Percentiles rank a stretch among this genome's conserved stretches.
phyloP scores from a whole-genome alignment of 129 eudicot species.

The Chrysanthemum makinoi region DNA sequence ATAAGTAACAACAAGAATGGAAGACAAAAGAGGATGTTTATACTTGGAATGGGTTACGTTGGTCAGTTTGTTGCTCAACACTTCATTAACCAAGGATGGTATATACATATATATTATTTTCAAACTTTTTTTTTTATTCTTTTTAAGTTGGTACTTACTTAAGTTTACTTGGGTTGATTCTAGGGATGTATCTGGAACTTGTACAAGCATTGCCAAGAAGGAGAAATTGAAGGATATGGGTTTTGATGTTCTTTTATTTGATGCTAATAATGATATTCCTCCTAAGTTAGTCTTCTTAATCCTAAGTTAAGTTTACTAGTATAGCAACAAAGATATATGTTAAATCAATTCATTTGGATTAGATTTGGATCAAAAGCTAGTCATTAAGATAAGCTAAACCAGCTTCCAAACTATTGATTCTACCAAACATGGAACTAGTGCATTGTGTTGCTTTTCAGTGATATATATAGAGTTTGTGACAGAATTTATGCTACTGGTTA shows the following conservation, averaged over 20 bases:
- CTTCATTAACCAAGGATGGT: constrained; percentile 74
- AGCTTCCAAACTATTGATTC: constrained; percentile 5
- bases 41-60: constrained; percentile 88
- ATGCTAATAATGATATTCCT: constrained; percentile 42
- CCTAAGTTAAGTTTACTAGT: no score
- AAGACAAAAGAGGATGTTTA: constrained; percentile 52
- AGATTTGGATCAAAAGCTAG: neutral
- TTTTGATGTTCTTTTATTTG: constrained; percentile 47
- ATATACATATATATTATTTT: neutral
- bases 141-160: neutral
- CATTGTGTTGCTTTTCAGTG: neutral
- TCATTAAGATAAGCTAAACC: neutral
- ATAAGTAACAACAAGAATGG: no score
- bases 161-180: neutral
- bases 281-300: constrained; percentile 49
- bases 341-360: neutral
- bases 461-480: neutral
- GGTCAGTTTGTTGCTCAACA: constrained; percentile 73
- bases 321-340: no score
- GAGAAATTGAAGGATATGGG: constrained; percentile 57
- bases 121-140: neutral
- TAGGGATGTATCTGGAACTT: constrained; percentile 82
- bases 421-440: neutral
- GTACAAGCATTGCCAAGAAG: constrained; percentile 62
- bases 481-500: constrained; percentile 30